Percentiles rank a stretch among this genome's conserved stretches.
Evolutionary conservation across 805 yeast genomes (phyloP).

Genomic region (Saccharomycopsis selenospora): DNA sequence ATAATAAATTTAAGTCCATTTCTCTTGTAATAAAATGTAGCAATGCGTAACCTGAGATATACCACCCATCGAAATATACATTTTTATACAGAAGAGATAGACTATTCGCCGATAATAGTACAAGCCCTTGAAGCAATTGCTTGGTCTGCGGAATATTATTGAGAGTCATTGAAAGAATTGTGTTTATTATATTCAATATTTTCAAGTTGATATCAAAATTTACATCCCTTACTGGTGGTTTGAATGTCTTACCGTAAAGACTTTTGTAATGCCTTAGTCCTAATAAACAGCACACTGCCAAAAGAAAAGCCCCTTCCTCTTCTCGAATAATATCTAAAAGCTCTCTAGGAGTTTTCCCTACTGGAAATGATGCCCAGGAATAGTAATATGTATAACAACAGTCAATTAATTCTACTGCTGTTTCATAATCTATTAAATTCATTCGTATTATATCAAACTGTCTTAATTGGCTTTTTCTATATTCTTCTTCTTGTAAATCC

Average conservation of each 20-base stretch:
- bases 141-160: not conserved
- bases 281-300: not conserved
- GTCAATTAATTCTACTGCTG: not conserved
- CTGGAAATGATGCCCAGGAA: not conserved
- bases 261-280: not conserved
- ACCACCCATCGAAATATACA: conserved; percentile 62
- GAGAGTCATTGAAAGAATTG: not conserved
- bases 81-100: conserved; percentile 49
- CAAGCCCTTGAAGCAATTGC: conserved; percentile 59
- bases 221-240: not conserved
- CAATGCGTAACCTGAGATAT: conserved; percentile 56
- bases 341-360: not conserved
- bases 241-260: not conserved
- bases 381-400: not conserved
- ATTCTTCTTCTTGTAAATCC: not conserved
- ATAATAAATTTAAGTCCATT: conserved; percentile 24
- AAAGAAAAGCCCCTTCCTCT: not conserved
- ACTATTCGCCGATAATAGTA: conserved; percentile 58
- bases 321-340: not conserved
- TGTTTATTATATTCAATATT: not conserved
- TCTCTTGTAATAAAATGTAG: conserved; percentile 53
- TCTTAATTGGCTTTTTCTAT: not conserved
- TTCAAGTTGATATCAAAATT: not conserved
- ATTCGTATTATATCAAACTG: not conserved
- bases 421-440: not conserved